These are phyloP conservation scores for Endocalyx cinctus DNA, from an alignment of 2,329 filamentous ascomycete species.

Conservation along the genomic window DNA sequence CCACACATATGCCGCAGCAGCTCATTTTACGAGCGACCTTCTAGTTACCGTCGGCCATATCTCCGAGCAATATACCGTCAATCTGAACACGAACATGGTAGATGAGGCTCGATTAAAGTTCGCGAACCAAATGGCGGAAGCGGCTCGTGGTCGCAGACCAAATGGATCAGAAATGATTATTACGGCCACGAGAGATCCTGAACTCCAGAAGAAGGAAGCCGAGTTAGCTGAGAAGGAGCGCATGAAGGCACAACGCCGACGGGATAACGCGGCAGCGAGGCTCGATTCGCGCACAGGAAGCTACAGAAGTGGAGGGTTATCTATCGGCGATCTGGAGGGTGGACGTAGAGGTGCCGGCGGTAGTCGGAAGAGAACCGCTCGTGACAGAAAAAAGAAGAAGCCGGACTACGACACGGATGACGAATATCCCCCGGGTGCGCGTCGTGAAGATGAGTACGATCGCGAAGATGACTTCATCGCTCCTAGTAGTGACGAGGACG, in stretches of 20 bases:
- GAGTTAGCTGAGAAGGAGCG: slow-evolving; percentile 72
- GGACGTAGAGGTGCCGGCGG: slow-evolving; percentile 43
- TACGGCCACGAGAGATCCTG: slow-evolving; percentile 67
- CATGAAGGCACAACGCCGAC: slow-evolving; percentile 59
- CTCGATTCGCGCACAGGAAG: slow-evolving; percentile 54
- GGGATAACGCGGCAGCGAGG: slow-evolving; percentile 63
- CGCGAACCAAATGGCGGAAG: slow-evolving; percentile 61
- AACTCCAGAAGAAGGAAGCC: slow-evolving; percentile 68
- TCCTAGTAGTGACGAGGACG: slow-evolving; percentile 69
- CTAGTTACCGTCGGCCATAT: slow-evolving; percentile 73
- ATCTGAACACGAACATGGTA: slow-evolving; percentile 61
- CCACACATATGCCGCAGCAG: slow-evolving; percentile 71
- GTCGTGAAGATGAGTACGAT: slow-evolving; percentile 71
- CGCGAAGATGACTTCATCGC: slow-evolving; percentile 76
- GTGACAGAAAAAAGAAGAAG: slow-evolving; percentile 46
- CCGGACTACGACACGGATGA: slow-evolving; percentile 75
- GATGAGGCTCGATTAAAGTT: slow-evolving; percentile 68
- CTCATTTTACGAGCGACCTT: slow-evolving; percentile 62
- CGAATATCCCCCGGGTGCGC: slow-evolving; percentile 57
- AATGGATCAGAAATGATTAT: slow-evolving; percentile 61
- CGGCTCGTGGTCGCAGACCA: slow-evolving; percentile 50
- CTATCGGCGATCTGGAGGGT: slow-evolving; percentile 66
- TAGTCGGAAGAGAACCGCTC: slow-evolving; percentile 49
- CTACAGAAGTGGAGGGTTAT: slow-evolving; percentile 53
- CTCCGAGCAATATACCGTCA: slow-evolving; percentile 65